Evolutionary conservation across 306 rosid species (phyloP).

Genomic region (Acacia acuminata): DNA sequence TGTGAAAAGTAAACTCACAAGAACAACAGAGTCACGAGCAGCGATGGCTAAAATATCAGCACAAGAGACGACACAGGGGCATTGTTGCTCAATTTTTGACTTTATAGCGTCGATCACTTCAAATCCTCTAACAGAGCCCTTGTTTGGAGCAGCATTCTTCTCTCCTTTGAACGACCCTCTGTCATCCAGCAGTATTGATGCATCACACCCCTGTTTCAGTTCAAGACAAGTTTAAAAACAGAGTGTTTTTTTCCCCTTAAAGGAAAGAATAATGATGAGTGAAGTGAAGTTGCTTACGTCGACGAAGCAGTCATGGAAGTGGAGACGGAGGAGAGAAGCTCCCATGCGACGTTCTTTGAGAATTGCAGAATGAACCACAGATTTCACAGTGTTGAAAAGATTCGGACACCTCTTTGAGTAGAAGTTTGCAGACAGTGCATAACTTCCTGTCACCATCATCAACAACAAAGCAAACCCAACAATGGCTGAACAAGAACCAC

Average conservation of each 20-base stretch:
- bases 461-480: slow-evolving; percentile 30
- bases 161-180: slow-evolving; percentile 59
- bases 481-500: slow-evolving; percentile 9
- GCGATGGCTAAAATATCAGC: slow-evolving; percentile 83
- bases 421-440: slow-evolving; percentile 52
- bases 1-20: slow-evolving; percentile 42
- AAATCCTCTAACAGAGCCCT: slow-evolving; percentile 59
- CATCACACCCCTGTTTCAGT: slow-evolving; percentile 78
- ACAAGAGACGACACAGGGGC: slow-evolving; percentile 76
- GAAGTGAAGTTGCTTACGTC: slow-evolving; percentile 42
- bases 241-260: too few relatives aligned
- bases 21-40: slow-evolving; percentile 73
- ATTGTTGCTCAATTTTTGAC: slow-evolving; percentile 47
- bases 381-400: slow-evolving; percentile 38
- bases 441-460: slow-evolving; percentile 30
- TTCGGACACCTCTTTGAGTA: slow-evolving; percentile 65
- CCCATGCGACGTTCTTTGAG: slow-evolving; percentile 67
- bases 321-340: slow-evolving; percentile 82
- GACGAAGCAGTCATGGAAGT: slow-evolving; percentile 84
- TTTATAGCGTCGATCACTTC: slow-evolving; percentile 63
- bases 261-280: background rate
- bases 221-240: background rate
- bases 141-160: slow-evolving; percentile 69
- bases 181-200: slow-evolving; percentile 74
- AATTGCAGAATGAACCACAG: slow-evolving; percentile 56